phyloP scores from a whole-genome alignment of 257 asterid genomes.

The Primulina tabacum region DNA sequence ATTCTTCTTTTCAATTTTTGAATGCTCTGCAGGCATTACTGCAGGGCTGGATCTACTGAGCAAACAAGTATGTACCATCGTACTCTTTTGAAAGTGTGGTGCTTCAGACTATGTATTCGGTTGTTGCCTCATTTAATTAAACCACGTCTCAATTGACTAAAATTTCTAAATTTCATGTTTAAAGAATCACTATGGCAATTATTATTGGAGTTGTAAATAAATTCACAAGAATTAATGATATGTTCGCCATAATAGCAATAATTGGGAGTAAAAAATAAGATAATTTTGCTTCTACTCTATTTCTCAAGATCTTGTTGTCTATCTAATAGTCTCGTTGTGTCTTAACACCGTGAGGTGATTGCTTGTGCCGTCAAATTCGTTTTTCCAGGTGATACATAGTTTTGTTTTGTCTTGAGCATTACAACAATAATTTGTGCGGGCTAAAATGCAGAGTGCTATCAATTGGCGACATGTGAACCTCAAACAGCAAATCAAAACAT shows the following conservation, averaged over 20 bases:
- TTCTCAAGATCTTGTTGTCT: background rate
- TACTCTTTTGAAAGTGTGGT: constrained; percentile 9
- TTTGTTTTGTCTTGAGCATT: constrained; percentile 6
- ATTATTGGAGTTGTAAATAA: background rate
- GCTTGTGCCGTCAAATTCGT: background rate
- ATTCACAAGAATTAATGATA: background rate
- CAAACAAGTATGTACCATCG: constrained; percentile 54
- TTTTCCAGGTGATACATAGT: constrained; percentile 6
- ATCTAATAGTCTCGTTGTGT: background rate
- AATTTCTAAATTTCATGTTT: background rate
- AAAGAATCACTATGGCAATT: background rate
- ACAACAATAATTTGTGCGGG: constrained; percentile 18
- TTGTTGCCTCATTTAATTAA: background rate
- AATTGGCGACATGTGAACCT: constrained; percentile 71
- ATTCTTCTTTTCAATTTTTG: constrained; percentile 14
- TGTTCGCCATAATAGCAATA: background rate
- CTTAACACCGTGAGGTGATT: background rate
- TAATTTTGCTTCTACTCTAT: background rate
- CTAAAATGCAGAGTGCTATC: constrained; percentile 65
- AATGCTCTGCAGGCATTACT: constrained; percentile 60
- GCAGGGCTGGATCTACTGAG: constrained; percentile 87
- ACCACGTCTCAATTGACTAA: background rate
- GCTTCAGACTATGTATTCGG: background rate
- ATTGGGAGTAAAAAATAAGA: background rate
- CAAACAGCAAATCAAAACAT: constrained; percentile 76